Base-by-base conservation (phyloP, 495 filamentous ascomycete genomes). In the Penicillium ochrochloron region DNA sequence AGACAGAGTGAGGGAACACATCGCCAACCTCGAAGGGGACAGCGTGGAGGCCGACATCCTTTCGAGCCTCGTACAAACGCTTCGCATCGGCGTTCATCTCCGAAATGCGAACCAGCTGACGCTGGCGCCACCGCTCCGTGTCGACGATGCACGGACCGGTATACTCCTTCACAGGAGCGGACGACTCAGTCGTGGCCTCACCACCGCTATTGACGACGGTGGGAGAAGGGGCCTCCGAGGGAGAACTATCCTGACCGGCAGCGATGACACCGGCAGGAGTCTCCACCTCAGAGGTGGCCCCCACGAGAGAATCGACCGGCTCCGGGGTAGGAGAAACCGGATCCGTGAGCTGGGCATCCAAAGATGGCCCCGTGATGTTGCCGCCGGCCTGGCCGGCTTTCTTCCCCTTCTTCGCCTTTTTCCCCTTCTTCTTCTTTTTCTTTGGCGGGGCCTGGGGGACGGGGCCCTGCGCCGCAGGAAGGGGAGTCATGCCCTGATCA, bases 61-160 rank as follows among this genome's bases (percentile, higher is more conserved):
- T 35, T 33, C 31, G 5, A 9, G 31, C 31, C 31, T 33, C 31
- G 31, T 6, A 6, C 31, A 7, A 6, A 6, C 8, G 31, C 57
- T 48, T 17, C 57, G 25, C 27, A 41, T 33, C 29, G 27, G 39
- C 57, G 17, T 35, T n/a, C 39, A 44, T 9, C 2, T 17, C 29
- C 12, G 31, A 33, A 7, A 34, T 31, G 14, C 17, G 25, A 51
- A 29, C 42, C 56, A 41, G 34, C 33, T 8, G 19, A n/a, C 48
- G 46, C 44, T 53, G 29, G 31, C 46, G 31, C 59, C 59, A 61
- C 25, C 1, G 1, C 39, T 62, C 60, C 35, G 51, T 65, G 19
- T 65, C 37, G 1, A 60, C 48, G 27, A 46, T 37, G 33, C 46
- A 56, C 25, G 62, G 41, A 23, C 7, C 31, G 23, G 15, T 29